Conservation (phyloP, 2,329 filamentous ascomycete species). For the Teratosphaeria zuluensis region DNA sequence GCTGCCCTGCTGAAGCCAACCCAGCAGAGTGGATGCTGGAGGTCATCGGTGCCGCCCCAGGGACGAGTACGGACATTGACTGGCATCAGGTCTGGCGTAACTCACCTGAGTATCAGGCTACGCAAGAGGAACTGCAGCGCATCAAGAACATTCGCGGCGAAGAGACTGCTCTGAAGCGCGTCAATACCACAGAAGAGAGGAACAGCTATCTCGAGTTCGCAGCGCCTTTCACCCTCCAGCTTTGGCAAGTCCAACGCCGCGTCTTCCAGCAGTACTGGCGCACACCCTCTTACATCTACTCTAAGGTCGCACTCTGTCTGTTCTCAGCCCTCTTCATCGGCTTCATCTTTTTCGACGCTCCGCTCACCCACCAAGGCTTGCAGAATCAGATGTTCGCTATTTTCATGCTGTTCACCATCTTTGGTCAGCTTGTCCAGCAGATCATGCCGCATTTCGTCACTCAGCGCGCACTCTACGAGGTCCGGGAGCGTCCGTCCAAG, state of each 20-base stretch:
- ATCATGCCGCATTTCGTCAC: constrained; percentile 81
- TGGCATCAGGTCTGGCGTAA: constrained; percentile 42
- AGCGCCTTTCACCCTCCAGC: constrained; percentile 59
- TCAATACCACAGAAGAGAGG: constrained; percentile 35
- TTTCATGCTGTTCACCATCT: constrained; percentile 73
- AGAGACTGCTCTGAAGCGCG: constrained; percentile 29
- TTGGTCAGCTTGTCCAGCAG: constrained; percentile 68
- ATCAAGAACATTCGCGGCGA: constrained; percentile 32
- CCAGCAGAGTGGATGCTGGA: constrained; percentile 73
- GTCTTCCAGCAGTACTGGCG: constrained; percentile 92
- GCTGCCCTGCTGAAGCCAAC: constrained; percentile 60
- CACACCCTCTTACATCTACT: constrained; percentile 79
- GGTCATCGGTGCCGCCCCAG: constrained; percentile 44
- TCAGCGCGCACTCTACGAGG: constrained; percentile 73
- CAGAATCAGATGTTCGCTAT: constrained; percentile 82
- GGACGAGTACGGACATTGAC: constrained; percentile 40
- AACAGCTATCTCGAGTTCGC: constrained; percentile 68
- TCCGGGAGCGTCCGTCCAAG: constrained; percentile 74
- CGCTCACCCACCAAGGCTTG: constrained; percentile 64
- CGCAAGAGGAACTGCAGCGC: constrained; percentile 37
- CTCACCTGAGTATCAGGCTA: constrained; percentile 36
- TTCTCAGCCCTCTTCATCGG: constrained; percentile 63
- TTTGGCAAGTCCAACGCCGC: constrained; percentile 58
- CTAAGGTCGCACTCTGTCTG: constrained; percentile 61
- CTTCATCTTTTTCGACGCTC: constrained; percentile 54